Conservation (phyloP, 2,329 filamentous ascomycete genomes). For the Scedosporium minutisporum region DNA sequence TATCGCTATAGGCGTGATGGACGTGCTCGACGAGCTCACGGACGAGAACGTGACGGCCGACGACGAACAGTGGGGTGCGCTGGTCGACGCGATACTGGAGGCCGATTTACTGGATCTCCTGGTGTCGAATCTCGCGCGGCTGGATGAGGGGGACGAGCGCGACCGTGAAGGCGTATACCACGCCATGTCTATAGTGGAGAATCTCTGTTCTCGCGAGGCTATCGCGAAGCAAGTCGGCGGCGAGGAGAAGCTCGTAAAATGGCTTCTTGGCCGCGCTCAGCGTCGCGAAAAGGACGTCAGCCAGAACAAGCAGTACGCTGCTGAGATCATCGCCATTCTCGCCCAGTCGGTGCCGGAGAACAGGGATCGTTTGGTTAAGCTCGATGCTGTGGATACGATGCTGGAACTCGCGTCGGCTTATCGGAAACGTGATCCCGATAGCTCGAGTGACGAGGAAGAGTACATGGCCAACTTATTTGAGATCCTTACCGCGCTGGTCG, state of each 20-base stretch:
- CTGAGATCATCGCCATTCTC: slow-evolving; percentile 83
- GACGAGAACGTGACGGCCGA: slow-evolving; percentile 84
- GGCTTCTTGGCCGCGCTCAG: slow-evolving; percentile 68
- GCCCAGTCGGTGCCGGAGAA: slow-evolving; percentile 65
- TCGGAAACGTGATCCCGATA: slow-evolving; percentile 74
- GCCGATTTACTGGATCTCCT: slow-evolving; percentile 67
- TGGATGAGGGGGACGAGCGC: slow-evolving; percentile 62
- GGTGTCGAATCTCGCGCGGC: slow-evolving; percentile 65
- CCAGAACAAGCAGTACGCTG: slow-evolving; percentile 93
- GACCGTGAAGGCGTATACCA: slow-evolving; percentile 85
- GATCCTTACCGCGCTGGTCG: slow-evolving; percentile 67
- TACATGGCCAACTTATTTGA: slow-evolving; percentile 94
- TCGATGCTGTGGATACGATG: slow-evolving; percentile 68
- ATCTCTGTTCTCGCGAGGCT: slow-evolving; percentile 61
- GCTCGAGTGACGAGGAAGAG: slow-evolving; percentile 83
- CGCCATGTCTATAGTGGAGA: slow-evolving; percentile 74
- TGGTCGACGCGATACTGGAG: slow-evolving; percentile 59
- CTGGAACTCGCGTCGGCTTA: slow-evolving; percentile 80
- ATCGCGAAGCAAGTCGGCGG: slow-evolving; percentile 64
- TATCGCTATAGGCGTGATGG: slow-evolving; percentile 82
- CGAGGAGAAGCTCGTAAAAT: slow-evolving; percentile 59
- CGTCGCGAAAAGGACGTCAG: slow-evolving; percentile 51
- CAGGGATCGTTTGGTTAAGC: slow-evolving; percentile 48
- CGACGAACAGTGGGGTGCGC: slow-evolving; percentile 67
- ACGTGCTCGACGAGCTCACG: slow-evolving; percentile 82